These are phyloP conservation scores for Melastoma candidum DNA, from an alignment of 441 rosid species.

Conservation along the genomic window DNA sequence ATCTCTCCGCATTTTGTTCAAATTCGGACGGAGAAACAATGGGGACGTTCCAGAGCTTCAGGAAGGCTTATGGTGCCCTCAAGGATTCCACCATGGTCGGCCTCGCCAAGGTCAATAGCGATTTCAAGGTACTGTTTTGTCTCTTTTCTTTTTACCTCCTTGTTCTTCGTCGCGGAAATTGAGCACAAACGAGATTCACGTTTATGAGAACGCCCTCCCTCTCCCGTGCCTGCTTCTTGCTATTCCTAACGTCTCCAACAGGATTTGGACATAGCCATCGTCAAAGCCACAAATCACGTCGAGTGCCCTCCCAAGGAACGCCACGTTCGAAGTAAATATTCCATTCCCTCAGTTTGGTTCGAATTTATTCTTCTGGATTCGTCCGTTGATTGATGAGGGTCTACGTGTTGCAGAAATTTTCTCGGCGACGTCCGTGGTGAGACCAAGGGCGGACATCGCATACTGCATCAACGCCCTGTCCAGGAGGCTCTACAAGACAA, in stretches of 20 bases:
- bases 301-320: conserved; percentile 81
- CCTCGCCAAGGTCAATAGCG: conserved; percentile 77
- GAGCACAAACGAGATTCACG: too few relatives aligned
- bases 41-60: conserved; percentile 59
- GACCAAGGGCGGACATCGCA: conserved; percentile 74
- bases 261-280: conserved; percentile 77
- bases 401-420: conserved; percentile 33
- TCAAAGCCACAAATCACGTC: conserved; percentile 70
- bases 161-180: too few relatives aligned
- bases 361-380: too few relatives aligned
- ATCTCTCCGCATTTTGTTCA: too few relatives aligned
- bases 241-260: conserved; percentile 3
- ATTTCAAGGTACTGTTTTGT: conserved; percentile 40
- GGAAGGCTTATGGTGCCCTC: conserved; percentile 77
- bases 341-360: too few relatives aligned
- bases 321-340: conserved; percentile 49
- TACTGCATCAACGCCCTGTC: conserved; percentile 68
- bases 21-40: conserved; percentile 12
- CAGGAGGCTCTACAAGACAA: conserved; percentile 60
- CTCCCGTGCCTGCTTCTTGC: too few relatives aligned
- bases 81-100: conserved; percentile 80
- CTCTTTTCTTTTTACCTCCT: too few relatives aligned
- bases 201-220: too few relatives aligned
- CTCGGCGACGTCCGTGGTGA: conserved; percentile 58
- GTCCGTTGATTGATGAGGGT: too few relatives aligned